Evolutionary conservation across 805 yeast species (phyloP).

Genomic region (Ogataea paradorogensis): DNA sequence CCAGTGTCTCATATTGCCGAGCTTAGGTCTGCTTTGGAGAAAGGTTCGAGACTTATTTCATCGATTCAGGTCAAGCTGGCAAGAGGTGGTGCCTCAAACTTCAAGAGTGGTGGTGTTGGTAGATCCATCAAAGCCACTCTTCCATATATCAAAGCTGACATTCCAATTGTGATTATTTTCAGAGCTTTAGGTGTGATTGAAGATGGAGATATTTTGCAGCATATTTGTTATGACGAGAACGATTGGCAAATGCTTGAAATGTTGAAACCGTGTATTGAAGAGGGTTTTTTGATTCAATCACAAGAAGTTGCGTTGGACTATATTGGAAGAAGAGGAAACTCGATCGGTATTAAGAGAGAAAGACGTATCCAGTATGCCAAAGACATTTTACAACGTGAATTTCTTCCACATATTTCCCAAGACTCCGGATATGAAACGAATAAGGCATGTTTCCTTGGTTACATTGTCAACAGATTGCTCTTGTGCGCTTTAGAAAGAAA

Average conservation of each 20-base stretch:
- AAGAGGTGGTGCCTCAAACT: conserved; percentile 45
- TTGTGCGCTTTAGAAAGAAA: conserved; percentile 96
- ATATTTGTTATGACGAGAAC: conserved; percentile 93
- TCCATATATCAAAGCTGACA: conserved; percentile 94
- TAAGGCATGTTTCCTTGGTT: conserved; percentile 95
- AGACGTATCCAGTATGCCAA: conserved; percentile 98
- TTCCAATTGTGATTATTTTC: conserved; percentile 95
- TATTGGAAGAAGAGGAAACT: conserved; percentile 98
- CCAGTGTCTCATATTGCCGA: conserved; percentile 96
- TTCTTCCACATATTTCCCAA: conserved; percentile 95
- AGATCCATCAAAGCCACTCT: conserved; percentile 92
- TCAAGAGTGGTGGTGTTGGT: conserved; percentile 52
- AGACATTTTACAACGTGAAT: conserved; percentile 93
- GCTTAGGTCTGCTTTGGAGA: conserved; percentile 93
- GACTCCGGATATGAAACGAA: conserved; percentile 95
- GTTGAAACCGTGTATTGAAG: conserved; percentile 98
- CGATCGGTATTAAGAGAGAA: conserved; percentile 92
- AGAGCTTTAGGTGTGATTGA: conserved; percentile 98
- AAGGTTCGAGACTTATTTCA: conserved; percentile 92
- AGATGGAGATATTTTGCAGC: conserved; percentile 98
- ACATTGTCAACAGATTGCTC: conserved; percentile 93
- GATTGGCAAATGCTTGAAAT: conserved; percentile 99
- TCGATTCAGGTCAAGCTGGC: conserved; percentile 89
- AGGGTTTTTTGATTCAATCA: conserved; percentile 97
- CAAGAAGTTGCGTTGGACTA: conserved; percentile 97